phyloP scores from a whole-genome alignment of 2,329 filamentous ascomycete species.

The Aspergillus vadensis region DNA sequence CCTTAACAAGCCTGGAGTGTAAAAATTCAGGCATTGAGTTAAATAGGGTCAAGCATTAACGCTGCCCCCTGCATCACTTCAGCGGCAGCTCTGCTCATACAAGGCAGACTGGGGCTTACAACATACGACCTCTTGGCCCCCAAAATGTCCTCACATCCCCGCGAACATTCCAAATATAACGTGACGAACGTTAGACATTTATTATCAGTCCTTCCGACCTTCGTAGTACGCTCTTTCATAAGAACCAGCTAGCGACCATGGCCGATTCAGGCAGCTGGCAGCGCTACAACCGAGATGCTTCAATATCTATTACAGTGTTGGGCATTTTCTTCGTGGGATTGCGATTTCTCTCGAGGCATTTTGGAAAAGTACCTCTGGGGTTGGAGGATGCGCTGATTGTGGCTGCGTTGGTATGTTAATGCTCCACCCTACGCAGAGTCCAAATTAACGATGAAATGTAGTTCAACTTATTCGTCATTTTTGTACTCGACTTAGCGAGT shows the following conservation, averaged over 20 bases:
- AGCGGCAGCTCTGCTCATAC: too few relatives aligned
- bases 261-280: neutral
- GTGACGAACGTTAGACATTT: too few relatives aligned
- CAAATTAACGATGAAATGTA: neutral
- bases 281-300: neutral
- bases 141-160: too few relatives aligned
- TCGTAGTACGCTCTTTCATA: too few relatives aligned
- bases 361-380: neutral
- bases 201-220: too few relatives aligned
- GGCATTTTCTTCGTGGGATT: neutral
- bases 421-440: neutral
- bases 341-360: neutral
- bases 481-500: neutral
- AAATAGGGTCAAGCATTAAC: too few relatives aligned
- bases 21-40: too few relatives aligned
- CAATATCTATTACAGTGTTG: neutral
- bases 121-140: too few relatives aligned
- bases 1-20: too few relatives aligned
- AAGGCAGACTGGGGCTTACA: too few relatives aligned
- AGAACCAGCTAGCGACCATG: constrained; percentile 5
- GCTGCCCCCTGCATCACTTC: too few relatives aligned
- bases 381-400: neutral
- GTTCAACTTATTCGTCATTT: neutral
- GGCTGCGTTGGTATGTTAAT: neutral
- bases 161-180: too few relatives aligned